These are phyloP conservation scores for Trifolium pratense DNA, from an alignment of 306 rosid genomes.

Conservation along the genomic window DNA sequence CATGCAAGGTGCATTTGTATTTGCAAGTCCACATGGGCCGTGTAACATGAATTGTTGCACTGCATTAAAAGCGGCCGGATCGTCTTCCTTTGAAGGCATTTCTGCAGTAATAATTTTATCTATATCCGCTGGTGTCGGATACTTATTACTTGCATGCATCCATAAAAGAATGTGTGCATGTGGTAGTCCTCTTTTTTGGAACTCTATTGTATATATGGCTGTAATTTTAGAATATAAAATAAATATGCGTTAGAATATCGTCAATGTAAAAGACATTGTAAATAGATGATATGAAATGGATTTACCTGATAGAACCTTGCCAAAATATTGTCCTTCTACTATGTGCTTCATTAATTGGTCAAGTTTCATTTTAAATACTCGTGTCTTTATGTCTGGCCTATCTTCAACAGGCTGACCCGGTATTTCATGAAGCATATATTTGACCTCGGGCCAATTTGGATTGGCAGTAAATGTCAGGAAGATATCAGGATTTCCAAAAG, in stretches of 20 bases:
- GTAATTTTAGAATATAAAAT: neutral
- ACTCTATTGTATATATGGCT: slow-evolving; percentile 17
- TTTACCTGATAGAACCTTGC: neutral
- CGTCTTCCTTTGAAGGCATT: neutral
- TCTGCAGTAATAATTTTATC: slow-evolving; percentile 6
- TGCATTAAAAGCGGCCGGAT: neutral
- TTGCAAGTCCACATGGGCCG: neutral
- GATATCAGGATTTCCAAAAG: slow-evolving; percentile 6
- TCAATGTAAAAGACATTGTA: neutral
- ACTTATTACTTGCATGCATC: neutral
- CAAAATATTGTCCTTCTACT: neutral
- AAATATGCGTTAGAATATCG: neutral
- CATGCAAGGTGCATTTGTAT: slow-evolving; percentile 13
- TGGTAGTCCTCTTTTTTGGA: no score
- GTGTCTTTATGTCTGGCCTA: neutral
- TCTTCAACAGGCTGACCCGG: neutral
- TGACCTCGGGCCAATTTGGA: neutral
- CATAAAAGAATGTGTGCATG: slow-evolving; percentile 8
- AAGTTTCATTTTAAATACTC: slow-evolving; percentile 20
- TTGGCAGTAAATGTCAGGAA: slow-evolving; percentile 3
- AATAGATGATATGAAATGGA: neutral
- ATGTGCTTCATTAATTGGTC: neutral
- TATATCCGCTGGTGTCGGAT: neutral
- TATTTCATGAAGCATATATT: neutral
- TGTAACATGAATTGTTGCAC: neutral